Evolutionary conservation across 73 alveolate genomes (phyloP), one percentile per base, ranked within the genome.

Genomic region (Symbiodinium natans): DNA sequence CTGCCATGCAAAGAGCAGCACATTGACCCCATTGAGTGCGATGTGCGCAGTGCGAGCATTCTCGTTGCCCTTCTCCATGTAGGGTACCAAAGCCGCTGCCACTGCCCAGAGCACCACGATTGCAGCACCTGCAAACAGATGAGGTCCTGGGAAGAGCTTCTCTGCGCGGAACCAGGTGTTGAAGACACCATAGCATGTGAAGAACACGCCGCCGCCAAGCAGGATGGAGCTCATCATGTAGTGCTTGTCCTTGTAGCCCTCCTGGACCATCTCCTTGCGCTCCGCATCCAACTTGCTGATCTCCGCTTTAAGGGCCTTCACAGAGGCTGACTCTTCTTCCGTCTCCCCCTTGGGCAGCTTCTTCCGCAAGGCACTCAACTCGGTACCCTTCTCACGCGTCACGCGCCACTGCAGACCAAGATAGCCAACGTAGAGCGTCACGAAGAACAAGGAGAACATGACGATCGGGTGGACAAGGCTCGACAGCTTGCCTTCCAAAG

Each of bases 141-240:
- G 95, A 3, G 95, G 95, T 7, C 95, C 95, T 10, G 95, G 95
- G 71, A 88, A 88, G 74, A 88, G 86, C 33, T 88, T 88, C 86
- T 88, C 95, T 9, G 95, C 95, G 25, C 95, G 95, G 86, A 88
- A 88, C 94, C 95, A 88, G 8, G 95, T 88, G 86, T 88, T 88
- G 95, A 88, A 88, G 86, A 63, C 86, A 2, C 95, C 95, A 33
- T 88, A 88, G 86, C 43, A 25, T 46, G 95, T 88, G 95, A 88
- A 88, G 86, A 88, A 88, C 23, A 88, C 71, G 36, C 95, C 95
- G n/a, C 95, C 95, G 17, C 95, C 95, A 23, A 88, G 95, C 21
- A 88, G 68, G 42, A 88, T 36, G 86, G 95, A 88, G 95, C 95
- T 88, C 25, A 88, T 33, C 15, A 86, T 63, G 95, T 59, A 52